A percentile compares a stretch with the other conserved stretches of the same genome.
These are phyloP conservation scores for Aspergillus jensenii DNA, from an alignment of 2,329 filamentous ascomycete species.

Conservation along the genomic window DNA sequence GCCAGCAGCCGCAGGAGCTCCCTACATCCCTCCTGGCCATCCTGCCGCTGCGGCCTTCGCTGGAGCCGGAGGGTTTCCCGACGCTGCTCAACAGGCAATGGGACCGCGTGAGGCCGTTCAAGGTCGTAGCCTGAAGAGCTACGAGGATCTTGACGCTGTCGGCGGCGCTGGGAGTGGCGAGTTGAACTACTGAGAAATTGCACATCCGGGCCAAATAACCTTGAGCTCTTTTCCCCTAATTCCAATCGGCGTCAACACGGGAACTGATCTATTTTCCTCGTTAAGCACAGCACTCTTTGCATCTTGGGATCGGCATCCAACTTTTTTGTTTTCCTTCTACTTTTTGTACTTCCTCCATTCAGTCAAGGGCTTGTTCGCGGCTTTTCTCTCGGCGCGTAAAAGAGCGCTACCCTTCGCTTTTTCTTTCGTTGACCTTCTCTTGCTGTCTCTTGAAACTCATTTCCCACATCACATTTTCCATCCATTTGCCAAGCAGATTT, in stretches of 20 bases:
- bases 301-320: slow-evolving; percentile 1
- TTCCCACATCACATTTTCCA: neutral
- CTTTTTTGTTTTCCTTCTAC: neutral
- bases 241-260: slow-evolving; percentile 11
- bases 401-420: neutral
- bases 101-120: slow-evolving; percentile 90
- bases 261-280: neutral
- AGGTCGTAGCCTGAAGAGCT: slow-evolving; percentile 90
- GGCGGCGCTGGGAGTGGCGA: slow-evolving; percentile 74
- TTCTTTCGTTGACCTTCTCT: neutral
- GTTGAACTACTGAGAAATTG: slow-evolving; percentile 72
- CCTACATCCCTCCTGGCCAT: slow-evolving; percentile 41
- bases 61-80: slow-evolving; percentile 47
- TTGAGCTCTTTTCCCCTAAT: neutral
- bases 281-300: neutral
- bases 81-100: slow-evolving; percentile 67
- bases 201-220: neutral
- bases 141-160: slow-evolving; percentile 92
- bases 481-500: neutral
- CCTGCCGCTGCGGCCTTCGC: slow-evolving; percentile 36
- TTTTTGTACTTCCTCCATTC: neutral
- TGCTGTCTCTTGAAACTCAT: neutral
- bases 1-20: slow-evolving; percentile 28
- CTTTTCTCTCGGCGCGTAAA: neutral
- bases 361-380: neutral